phyloP scores from a whole-genome alignment of 2,329 filamentous ascomycete genomes.

The Clonostachys rosea region DNA sequence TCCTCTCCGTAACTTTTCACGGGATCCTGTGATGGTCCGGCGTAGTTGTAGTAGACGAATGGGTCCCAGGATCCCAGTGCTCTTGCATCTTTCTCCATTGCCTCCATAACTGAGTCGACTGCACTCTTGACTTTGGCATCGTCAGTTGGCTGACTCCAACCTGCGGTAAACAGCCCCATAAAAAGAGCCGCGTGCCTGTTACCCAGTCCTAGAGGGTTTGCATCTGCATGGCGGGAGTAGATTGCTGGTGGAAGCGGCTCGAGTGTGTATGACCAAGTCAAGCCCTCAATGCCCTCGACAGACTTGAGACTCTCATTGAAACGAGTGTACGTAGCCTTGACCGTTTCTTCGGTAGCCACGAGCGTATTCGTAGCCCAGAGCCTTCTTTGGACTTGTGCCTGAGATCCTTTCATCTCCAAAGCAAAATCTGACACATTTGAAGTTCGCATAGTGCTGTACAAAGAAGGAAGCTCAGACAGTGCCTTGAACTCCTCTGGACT shows the following conservation, averaged over 20 bases:
- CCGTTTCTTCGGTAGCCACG: not conserved
- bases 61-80: not conserved
- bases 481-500: slow-evolving; percentile 1
- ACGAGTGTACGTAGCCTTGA: not conserved
- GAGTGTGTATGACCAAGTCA: slow-evolving; percentile 3
- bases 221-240: not conserved
- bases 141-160: not conserved
- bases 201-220: slow-evolving; percentile 4
- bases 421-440: not conserved
- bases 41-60: slow-evolving; percentile 37
- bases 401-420: not conserved
- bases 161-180: slow-evolving; percentile 1
- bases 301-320: slow-evolving; percentile 1
- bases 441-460: not conserved
- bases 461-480: not conserved
- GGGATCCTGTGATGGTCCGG: slow-evolving; percentile 27
- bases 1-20: slow-evolving; percentile 28
- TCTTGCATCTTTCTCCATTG: slow-evolving; percentile 7
- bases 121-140: slow-evolving; percentile 6
- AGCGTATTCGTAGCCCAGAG: too few relatives aligned
- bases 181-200: slow-evolving; percentile 1
- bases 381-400: not conserved
- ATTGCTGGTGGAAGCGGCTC: slow-evolving; percentile 6
- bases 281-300: slow-evolving; percentile 4
- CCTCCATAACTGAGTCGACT: slow-evolving; percentile 16